Base-by-base conservation (phyloP, 768 basidiomycete species). In the Suillus subaureus region DNA sequence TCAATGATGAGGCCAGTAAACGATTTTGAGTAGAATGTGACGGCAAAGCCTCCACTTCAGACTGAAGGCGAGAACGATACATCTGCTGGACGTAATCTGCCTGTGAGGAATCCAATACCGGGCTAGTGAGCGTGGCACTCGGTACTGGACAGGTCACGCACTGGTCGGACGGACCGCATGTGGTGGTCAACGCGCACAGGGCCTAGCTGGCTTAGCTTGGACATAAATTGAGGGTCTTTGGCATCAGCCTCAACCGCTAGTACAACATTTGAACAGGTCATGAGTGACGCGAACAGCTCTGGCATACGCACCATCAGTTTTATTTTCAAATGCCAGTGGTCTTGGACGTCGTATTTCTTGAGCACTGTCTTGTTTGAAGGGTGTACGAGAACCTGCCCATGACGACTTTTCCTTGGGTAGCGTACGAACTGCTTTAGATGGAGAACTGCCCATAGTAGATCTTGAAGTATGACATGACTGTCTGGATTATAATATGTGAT, bases 151-250 rank as follows among this genome's bases (percentile, higher is more conserved):
- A 6, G 26, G 26, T 28, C 18, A 69, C 82, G 71, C 72, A 88
- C 90, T 26, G 83, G 76, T 68, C 75, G 82, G 61, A 85, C 69
- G 7, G 81, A 74, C 64, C 81, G 79, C 83, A 84, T 85, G 72
- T 83, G 84, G 69, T 90, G 88, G 70, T 92, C 86, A 15, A 94
- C 91, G 39, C 79, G 80, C 28, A 93, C 92, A 15, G 85, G 87
- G 1, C 92, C 92, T 2, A 94, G 79, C 43, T 75, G 79, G 68
- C 69, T 84, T 60, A 95, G 76, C 69, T 90, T 92, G 42, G 84
- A 80, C 69, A 91, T 74, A 61, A 94, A 85, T 33, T 92, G 85
- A 2, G 90, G 90, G 70, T 95, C 92, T 63, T 79, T 81, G n/a
- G 86, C 82, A 69, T 94, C 91, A 62, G 72, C 77, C 63, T 86